A percentile compares a stretch with the other conserved stretches of the same genome.
Evolutionary conservation across 1,284 basidiomycete species (phyloP).

Genomic region (Sanghuangporus baumii): DNA sequence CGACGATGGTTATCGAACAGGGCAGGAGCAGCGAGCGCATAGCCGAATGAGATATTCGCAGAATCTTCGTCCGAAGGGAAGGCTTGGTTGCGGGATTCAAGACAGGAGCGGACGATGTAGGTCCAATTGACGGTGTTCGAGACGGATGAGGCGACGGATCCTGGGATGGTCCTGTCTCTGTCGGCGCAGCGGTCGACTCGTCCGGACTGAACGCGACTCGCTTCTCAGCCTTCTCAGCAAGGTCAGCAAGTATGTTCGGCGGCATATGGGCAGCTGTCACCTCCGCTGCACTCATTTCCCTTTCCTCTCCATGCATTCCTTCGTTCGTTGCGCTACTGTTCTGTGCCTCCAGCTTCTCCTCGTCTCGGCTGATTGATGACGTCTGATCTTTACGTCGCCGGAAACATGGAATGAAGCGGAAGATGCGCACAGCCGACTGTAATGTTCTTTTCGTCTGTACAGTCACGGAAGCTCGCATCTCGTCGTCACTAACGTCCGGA

Average conservation of each 20-base stretch:
- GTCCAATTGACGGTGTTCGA: constrained; percentile 17
- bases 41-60: neutral
- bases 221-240: constrained; percentile 12
- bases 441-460: constrained; percentile 13
- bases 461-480: constrained; percentile 31
- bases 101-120: neutral
- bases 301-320: neutral
- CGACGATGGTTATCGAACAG: constrained; percentile 56
- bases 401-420: neutral
- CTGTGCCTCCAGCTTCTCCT: neutral
- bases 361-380: neutral
- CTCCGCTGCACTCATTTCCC: neutral
- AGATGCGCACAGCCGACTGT: neutral
- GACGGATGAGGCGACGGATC: neutral
- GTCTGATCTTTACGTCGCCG: neutral
- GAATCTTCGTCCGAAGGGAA: neutral
- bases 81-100: neutral
- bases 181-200: constrained; percentile 21
- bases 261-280: neutral
- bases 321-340: no score
- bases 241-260: neutral
- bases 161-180: constrained; percentile 22
- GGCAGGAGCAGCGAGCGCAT: constrained; percentile 30
- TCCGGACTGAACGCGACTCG: constrained; percentile 30
- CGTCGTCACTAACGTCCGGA: constrained; percentile 52